Percentiles rank a stretch among this genome's conserved stretches.
Evolutionary conservation across 1,139 yeast species (phyloP).

Genomic region (Zhuliangozyma blackwelliae): DNA sequence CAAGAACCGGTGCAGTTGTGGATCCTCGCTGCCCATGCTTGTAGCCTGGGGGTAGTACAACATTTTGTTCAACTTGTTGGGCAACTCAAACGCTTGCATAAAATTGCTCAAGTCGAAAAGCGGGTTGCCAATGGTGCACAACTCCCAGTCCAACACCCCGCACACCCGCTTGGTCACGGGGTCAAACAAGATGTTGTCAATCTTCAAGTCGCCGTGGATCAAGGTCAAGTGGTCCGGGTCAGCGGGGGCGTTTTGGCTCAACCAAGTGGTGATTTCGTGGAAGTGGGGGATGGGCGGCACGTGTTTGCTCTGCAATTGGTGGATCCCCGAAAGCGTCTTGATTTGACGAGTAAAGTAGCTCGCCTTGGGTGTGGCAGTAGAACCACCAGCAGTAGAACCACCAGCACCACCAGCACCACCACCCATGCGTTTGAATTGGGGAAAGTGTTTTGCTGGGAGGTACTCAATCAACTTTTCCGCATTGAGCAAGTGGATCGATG

Average conservation of each 20-base stretch:
- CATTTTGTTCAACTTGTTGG: slow-evolving; percentile 29
- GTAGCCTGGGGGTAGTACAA: slow-evolving; percentile 28
- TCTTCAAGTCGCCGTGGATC: slow-evolving; percentile 68
- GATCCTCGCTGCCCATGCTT: slow-evolving; percentile 33
- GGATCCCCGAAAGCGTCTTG: slow-evolving; percentile 45
- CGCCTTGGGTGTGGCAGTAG: slow-evolving; percentile 13
- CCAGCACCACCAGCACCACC: slow-evolving; percentile 5
- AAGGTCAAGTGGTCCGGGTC: slow-evolving; percentile 47
- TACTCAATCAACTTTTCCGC: slow-evolving; percentile 39
- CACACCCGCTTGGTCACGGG: slow-evolving; percentile 45
- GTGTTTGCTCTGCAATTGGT: slow-evolving; percentile 45
- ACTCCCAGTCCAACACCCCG: slow-evolving; percentile 67
- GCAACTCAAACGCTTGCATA: slow-evolving; percentile 53
- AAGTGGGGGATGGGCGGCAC: slow-evolving; percentile 53
- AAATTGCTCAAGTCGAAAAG: slow-evolving; percentile 60
- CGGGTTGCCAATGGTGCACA: slow-evolving; percentile 67
- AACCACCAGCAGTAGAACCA: no score
- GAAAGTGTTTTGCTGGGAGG: slow-evolving; percentile 46
- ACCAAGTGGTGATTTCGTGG: slow-evolving; percentile 40
- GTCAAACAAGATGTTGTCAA: slow-evolving; percentile 58
- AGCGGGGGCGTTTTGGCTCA: slow-evolving; percentile 36
- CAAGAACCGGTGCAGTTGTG: slow-evolving; percentile 22
- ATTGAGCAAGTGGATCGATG: slow-evolving; percentile 51
- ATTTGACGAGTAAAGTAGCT: slow-evolving; percentile 56
- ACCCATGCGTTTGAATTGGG: slow-evolving; percentile 35